Evolutionary conservation across 176 grass and related monocot genomes (phyloP), one percentile per base, ranked within the genome.

Genomic region (Aegilops bicornis): DNA sequence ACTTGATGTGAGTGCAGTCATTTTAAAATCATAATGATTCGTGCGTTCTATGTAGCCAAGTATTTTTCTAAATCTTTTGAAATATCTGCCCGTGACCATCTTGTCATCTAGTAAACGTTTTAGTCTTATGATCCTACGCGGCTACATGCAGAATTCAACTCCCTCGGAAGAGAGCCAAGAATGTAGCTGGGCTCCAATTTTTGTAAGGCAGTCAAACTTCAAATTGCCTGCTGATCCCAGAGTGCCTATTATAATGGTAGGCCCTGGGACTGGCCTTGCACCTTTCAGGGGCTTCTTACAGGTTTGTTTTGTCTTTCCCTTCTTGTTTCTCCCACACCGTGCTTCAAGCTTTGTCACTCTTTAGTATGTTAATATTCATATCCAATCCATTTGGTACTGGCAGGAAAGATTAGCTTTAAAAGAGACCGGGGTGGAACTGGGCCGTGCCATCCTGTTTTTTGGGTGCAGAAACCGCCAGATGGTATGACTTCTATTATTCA

Each of bases 251-350:
- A 77, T 98, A 80, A 98, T 98, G 96, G 92, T 98, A 79, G 96
- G 96, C 56, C 96, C 96, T 84, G 93, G 96, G 29, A 98, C 96
- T 90, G 96, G 96, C 50, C 86, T 98, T 36, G 93, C 96, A 75
- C 96, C 96, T 92, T 98, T 98, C 90, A 95, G 93, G 83, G 96
- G 93, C 33, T 98, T 98, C 88, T 89, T 98, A 58, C 96, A 98
- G 93, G 96, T 98, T 78, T 40, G 48, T 24, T 69, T 91, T 76
- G 25, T 64, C 40, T 19, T 64, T 37, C 11, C 7, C 19, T 23
- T 82, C 42, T 60, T 7, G 13, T 59, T 69, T 47, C 4, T 76
- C 73, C 1, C 10, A 27, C n/a, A n/a, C n/a, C n/a, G n/a, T n/a
- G 56, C 19, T 72, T 84, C 37, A 69, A 71, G 56, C 33, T 69